phyloP scores from a whole-genome alignment of 1,284 basidiomycete genomes.

The Microbotryum lychnidis-dioicae region DNA sequence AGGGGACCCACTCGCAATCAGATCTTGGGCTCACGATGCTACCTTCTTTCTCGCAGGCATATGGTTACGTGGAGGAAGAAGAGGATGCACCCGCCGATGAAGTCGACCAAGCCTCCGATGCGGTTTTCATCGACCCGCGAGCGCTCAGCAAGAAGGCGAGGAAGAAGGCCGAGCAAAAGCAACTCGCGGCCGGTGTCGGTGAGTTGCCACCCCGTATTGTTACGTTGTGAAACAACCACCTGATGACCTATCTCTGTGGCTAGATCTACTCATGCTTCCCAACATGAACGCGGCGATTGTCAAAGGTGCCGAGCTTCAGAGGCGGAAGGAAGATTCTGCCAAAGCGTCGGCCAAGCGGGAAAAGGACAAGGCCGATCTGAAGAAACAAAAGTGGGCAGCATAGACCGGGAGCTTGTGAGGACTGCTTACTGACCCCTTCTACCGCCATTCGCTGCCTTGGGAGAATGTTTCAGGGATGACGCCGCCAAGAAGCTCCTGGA shows the following conservation, averaged over 20 bases:
- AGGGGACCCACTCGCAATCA: background rate
- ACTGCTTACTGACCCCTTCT: background rate
- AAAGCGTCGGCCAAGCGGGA: slow-evolving; percentile 24
- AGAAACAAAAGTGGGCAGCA: slow-evolving; percentile 25
- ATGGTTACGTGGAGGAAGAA: slow-evolving; percentile 24
- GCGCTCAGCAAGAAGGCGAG: slow-evolving; percentile 23
- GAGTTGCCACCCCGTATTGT: background rate
- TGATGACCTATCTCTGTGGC: background rate
- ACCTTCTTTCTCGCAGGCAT: slow-evolving; percentile 6
- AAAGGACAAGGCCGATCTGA: slow-evolving; percentile 24
- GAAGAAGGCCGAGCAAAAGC: slow-evolving; percentile 23
- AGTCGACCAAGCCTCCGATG: slow-evolving; percentile 5
- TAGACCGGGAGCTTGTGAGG: background rate
- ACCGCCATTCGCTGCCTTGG: too few relatives aligned
- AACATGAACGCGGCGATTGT: slow-evolving; percentile 27
- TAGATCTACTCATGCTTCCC: slow-evolving; percentile 24
- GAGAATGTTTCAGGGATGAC: slow-evolving; percentile 14
- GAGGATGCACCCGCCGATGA: slow-evolving; percentile 6
- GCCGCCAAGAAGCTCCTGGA: slow-evolving; percentile 27
- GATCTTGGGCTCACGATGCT: background rate
- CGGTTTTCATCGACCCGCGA: slow-evolving; percentile 11
- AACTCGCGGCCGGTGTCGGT: slow-evolving; percentile 22
- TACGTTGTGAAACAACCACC: too few relatives aligned
- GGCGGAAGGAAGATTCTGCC: slow-evolving; percentile 6
- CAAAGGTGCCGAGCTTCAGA: slow-evolving; percentile 8